phyloP scores from a whole-genome alignment of 2,329 filamentous ascomycete genomes.

The Xylariaceae sp. region DNA sequence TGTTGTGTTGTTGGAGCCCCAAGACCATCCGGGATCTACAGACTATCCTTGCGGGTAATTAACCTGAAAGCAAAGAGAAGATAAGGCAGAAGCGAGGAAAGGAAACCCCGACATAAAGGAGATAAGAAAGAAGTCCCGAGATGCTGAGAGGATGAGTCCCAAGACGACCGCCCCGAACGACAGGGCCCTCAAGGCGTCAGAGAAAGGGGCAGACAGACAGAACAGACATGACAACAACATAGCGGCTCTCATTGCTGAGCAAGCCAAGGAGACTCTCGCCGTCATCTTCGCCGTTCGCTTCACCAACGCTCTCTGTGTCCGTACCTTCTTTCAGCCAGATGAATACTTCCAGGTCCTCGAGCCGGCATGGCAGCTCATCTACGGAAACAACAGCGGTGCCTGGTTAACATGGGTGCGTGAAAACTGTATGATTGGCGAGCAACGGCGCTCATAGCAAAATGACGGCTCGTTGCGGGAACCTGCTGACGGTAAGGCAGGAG shows the following conservation, averaged over 20 bases:
- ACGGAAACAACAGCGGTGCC: slow-evolving; percentile 69
- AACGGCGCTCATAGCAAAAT: background rate
- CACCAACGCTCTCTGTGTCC: slow-evolving; percentile 69
- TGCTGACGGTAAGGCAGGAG: slow-evolving; percentile 56
- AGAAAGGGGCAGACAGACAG: slow-evolving; percentile 9
- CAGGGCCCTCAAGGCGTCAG: slow-evolving; percentile 8
- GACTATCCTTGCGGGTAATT: background rate
- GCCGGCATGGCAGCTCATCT: slow-evolving; percentile 85
- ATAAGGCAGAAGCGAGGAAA: background rate
- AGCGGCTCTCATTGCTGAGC: slow-evolving; percentile 28
- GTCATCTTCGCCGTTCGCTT: slow-evolving; percentile 64
- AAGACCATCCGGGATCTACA: slow-evolving; percentile 1
- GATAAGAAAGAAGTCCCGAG: background rate
- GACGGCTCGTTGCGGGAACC: background rate
- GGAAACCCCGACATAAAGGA: background rate
- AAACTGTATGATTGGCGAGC: background rate
- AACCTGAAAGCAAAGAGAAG: background rate
- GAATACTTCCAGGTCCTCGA: slow-evolving; percentile 96
- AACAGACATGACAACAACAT: slow-evolving; percentile 20
- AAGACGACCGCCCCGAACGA: slow-evolving; percentile 5
- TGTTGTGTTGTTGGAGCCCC: slow-evolving; percentile 11
- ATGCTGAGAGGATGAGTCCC: slow-evolving; percentile 17
- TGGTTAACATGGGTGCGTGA: slow-evolving; percentile 90
- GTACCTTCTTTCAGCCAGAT: slow-evolving; percentile 96
- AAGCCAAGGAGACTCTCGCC: slow-evolving; percentile 33